Evolutionary conservation across 208 protist species (phyloP), one percentile per base, ranked within the genome.

Genomic region (Trichomonas tenax): DNA sequence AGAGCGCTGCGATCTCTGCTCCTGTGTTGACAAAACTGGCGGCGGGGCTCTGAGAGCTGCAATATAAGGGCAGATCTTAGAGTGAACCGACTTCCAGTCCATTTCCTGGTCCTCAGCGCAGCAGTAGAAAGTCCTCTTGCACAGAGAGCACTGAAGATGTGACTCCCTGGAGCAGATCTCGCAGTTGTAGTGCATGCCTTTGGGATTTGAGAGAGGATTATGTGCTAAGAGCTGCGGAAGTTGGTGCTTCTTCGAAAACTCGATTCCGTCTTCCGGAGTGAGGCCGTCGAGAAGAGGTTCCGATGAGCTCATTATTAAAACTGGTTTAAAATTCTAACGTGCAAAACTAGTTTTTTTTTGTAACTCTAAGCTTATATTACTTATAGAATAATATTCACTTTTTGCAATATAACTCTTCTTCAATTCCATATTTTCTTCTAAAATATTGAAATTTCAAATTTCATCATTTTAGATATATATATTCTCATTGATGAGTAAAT

Each of bases 41-140:
- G 96, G 96, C 34, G 96, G 81, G 10, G 93, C 72, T 31, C 96
- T 40, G 23, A 96, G 23, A 41, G 96, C 81, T 31, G 82, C 81
- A 72, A 96, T 95, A 41, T 86, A 96, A 38, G 82, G 82, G 41
- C 96, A 96, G 8, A 96, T 96, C 23, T 82, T 63, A 15, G 72
- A 93, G 31, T 96, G 96, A 45, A 96, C 84, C 14, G 89, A 72
- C 21, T 88, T 82, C 96, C 96, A 96, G n/a, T 96, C 96, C 38
- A 96, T 58, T 41, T 93, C 93, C 63, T 96, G 96, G 72, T 96
- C 82, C 8, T 96, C 89, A 36, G 93, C 41, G 31, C 89, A 96
- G n/a, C 96, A 96, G 44, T 96, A 96, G n/a, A 44, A 96, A 26
- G 96, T 96, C 0, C 93, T 38, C 38, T 95, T 93, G 40, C 96